These are phyloP conservation scores for Breynia disticha DNA, from an alignment of 441 rosid genomes.

Conservation along the genomic window DNA sequence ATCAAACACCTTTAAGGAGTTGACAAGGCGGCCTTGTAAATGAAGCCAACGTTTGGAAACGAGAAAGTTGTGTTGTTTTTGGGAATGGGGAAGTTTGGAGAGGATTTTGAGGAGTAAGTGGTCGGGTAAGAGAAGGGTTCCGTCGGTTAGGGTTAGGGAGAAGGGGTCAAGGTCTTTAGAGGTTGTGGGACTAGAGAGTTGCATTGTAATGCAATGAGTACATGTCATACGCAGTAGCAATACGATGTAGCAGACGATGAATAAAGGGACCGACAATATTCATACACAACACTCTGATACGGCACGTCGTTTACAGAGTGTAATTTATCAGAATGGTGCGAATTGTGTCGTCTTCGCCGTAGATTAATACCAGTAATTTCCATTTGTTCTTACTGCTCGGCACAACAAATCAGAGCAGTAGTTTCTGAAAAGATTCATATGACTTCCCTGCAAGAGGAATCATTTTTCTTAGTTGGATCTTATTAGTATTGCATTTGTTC, in stretches of 20 bases:
- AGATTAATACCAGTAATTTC: too few species aligned
- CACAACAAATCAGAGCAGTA: too few species aligned
- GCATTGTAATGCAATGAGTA: constrained; percentile 43
- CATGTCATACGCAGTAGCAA: constrained; percentile 11
- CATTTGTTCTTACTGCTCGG: too few species aligned
- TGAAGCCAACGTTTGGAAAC: constrained; percentile 73
- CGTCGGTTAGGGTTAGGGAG: constrained; percentile 40
- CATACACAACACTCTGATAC: too few species aligned
- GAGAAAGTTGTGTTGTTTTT: constrained; percentile 31
- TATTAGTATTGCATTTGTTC: background rate
- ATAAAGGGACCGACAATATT: too few species aligned
- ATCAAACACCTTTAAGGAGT: constrained; percentile 41
- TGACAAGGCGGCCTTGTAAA: constrained; percentile 56
- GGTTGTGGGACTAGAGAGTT: constrained; percentile 35
- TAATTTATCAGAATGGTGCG: too few species aligned
- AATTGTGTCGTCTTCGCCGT: too few species aligned
- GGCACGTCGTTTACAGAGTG: too few species aligned
- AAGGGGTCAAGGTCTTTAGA: constrained; percentile 22
- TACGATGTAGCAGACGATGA: too few species aligned
- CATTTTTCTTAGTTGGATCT: constrained; percentile 23
- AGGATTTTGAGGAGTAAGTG: constrained; percentile 42
- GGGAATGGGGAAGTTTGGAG: constrained; percentile 42
- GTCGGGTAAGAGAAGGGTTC: constrained; percentile 44
- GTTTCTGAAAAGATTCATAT: too few species aligned
- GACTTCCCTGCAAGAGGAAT: constrained; percentile 43